phyloP scores from a whole-genome alignment of 2,329 filamentous ascomycete genomes.

The Microsporum audouinii region DNA sequence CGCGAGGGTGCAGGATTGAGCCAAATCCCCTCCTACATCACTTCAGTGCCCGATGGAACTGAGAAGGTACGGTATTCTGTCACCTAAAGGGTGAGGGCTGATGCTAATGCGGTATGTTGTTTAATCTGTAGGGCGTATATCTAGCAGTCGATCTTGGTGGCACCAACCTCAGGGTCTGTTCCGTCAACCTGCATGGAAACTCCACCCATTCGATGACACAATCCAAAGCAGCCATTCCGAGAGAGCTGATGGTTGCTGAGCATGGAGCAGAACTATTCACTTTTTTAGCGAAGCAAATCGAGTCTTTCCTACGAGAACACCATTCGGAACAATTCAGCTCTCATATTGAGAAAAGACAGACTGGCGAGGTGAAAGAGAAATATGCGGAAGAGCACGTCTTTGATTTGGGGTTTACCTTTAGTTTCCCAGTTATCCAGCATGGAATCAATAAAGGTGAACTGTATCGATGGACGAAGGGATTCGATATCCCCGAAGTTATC shows the following conservation, averaged over 20 bases:
- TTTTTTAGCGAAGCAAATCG: slow-evolving; percentile 88
- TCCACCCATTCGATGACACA: slow-evolving; percentile 89
- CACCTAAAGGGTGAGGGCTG: not conserved
- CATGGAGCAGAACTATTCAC: slow-evolving; percentile 77
- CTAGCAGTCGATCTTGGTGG: slow-evolving; percentile 95
- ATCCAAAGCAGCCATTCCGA: slow-evolving; percentile 83
- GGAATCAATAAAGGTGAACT: slow-evolving; percentile 92
- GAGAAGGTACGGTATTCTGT: slow-evolving; percentile 59
- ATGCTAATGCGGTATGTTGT: not conserved
- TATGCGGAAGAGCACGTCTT: slow-evolving; percentile 67
- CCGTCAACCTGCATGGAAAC: slow-evolving; percentile 83
- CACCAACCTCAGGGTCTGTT: slow-evolving; percentile 97
- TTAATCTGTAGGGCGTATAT: slow-evolving; percentile 63
- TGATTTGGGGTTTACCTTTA: slow-evolving; percentile 96
- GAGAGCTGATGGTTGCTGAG: slow-evolving; percentile 78
- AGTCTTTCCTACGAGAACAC: slow-evolving; percentile 73
- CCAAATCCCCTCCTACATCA: slow-evolving; percentile 97
- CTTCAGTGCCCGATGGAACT: slow-evolving; percentile 87
- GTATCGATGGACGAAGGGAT: slow-evolving; percentile 97
- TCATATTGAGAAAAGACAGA: slow-evolving; percentile 53
- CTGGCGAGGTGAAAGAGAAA: slow-evolving; percentile 47
- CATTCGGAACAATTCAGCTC: slow-evolving; percentile 76
- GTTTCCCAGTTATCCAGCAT: slow-evolving; percentile 86
- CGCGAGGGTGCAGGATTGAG: slow-evolving; percentile 69
- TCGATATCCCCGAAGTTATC: slow-evolving; percentile 87